Conservation (phyloP, 2,329 filamentous ascomycete genomes). For the Didymella glomerata region DNA sequence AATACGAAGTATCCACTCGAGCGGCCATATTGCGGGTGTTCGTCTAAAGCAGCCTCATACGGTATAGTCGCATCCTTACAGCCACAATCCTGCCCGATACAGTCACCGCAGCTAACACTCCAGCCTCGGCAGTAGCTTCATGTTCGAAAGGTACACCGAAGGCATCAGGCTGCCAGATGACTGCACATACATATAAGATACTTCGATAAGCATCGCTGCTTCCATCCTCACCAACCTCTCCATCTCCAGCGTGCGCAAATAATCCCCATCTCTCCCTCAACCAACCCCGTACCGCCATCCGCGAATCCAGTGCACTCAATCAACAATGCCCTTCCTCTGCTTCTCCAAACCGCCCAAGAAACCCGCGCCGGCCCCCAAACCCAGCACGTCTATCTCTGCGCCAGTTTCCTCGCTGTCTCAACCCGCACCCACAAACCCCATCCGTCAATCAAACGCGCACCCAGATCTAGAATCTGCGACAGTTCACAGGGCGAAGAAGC, state of each 20-base stretch:
- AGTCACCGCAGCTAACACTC: constrained; percentile 16
- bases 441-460: neutral
- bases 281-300: too few relatives aligned
- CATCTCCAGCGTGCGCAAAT: too few relatives aligned
- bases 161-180: neutral
- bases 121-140: constrained; percentile 12
- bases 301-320: neutral
- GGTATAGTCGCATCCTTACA: constrained; percentile 15
- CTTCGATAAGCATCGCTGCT: neutral
- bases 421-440: neutral
- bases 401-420: neutral
- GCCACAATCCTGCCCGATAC: constrained; percentile 14
- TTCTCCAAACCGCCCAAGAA: neutral
- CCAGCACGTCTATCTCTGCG: neutral
- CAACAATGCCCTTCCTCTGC: neutral
- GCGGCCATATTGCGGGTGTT: constrained; percentile 10
- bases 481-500: neutral
- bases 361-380: neutral
- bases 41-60: constrained; percentile 11
- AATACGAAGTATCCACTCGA: constrained; percentile 3
- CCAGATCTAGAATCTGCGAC: neutral
- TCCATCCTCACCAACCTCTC: neutral
- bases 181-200: neutral
- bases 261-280: neutral
- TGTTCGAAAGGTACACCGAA: constrained; percentile 1